phyloP scores from a whole-genome alignment of 129 eudicot genomes.

The Centrapalus pauciflorus region DNA sequence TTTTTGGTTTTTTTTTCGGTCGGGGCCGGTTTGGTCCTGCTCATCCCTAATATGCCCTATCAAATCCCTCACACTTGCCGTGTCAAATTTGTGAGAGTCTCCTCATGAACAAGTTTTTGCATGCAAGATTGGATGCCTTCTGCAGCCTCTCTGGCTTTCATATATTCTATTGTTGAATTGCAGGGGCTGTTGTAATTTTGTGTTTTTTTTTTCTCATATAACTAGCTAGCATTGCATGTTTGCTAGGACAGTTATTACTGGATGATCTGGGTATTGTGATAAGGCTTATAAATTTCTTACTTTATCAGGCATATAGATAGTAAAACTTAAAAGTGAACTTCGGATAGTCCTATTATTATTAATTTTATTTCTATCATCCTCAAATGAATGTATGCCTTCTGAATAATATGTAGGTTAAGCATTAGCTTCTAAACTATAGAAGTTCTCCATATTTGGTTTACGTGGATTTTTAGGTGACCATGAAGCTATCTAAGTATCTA shows the following conservation, averaged over 20 bases:
- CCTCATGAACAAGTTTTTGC: constrained; percentile 77
- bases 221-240: constrained; percentile 2
- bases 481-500: too few species aligned
- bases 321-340: background rate
- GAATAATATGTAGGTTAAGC: background rate
- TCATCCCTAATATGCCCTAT: too few species aligned
- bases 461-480: too few species aligned
- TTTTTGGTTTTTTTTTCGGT: too few species aligned
- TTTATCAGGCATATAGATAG: background rate
- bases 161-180: background rate
- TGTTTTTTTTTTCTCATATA: background rate
- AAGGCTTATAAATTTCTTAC: constrained; percentile 1
- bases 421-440: background rate
- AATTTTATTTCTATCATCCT: background rate
- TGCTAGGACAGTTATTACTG: constrained; percentile 4
- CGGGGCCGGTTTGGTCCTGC: too few species aligned
- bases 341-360: background rate
- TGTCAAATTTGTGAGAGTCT: constrained; percentile 54
- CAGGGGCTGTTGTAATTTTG: background rate
- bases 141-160: constrained; percentile 46
- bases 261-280: constrained; percentile 3
- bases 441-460: background rate
- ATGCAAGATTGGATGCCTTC: constrained; percentile 84
- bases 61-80: too few species aligned
- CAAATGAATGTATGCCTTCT: background rate